Base-by-base conservation (phyloP, 1,284 basidiomycete genomes). In the Pholiota adiposa region DNA sequence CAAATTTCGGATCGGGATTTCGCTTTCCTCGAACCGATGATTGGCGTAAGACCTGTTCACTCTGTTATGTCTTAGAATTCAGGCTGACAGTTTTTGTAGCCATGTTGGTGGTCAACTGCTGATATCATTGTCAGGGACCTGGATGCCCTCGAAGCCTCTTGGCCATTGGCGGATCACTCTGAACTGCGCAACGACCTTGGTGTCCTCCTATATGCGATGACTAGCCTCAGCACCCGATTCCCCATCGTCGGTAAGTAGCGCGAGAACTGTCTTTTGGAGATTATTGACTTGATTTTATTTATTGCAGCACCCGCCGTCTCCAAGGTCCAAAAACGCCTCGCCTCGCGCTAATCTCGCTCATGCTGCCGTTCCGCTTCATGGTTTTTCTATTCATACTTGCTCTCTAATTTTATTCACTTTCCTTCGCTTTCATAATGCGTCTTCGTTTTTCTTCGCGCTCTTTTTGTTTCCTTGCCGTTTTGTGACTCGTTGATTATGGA, bases 1-100 rank as follows among this genome's bases (percentile, higher is more conserved):
- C 82, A 84, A 61, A 77, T 90, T 58, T 72, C 78, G 25, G 87
- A 90, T 36, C 72, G 81, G 66, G 88, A 90, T 67, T 88, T 83
- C 61, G 80, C 82, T 41, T 88, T 84, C 70, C 78, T 92, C 31
- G 89, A 92, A 74, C 90, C 90, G 21, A 83, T 90, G 63, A 79
- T 91, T 62, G 88, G 86, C 59, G 89, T 91, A 75, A 65, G 88
- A 77, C 14, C 6, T 25, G 56, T 57, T 54, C 27, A 46, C 31
- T 43, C 34, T 44, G 16, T 27, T 53, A 3, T 38, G 54, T 57
- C 21, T 29, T 56, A 58, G 53, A 58, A 16, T 51, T 59, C 62
- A 63, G 53, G 33, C 60, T 54, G 43, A 29, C 50, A 18, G 31
- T 49, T 12, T 61, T 51, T 54, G 23, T 60, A 90, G 88, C 83